Conservation (phyloP, 768 basidiomycete species). For the Lenzites betulinus region DNA sequence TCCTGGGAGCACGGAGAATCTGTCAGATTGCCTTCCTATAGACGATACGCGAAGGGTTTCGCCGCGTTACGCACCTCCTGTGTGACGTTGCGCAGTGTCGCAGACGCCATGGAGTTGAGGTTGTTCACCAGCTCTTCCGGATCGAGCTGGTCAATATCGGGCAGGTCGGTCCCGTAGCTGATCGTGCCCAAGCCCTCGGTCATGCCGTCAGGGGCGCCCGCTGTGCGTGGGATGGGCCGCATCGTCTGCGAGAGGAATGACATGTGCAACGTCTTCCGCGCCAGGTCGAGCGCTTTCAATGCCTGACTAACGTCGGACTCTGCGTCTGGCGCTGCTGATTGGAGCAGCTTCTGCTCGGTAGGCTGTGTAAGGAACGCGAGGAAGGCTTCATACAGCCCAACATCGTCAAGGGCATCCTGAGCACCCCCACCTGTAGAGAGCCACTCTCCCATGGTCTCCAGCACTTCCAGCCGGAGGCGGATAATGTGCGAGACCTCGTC, state of each 20-base stretch:
- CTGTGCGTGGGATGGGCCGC: constrained; percentile 45
- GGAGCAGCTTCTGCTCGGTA: constrained; percentile 50
- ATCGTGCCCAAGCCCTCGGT: neutral
- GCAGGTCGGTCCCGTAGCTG: constrained; percentile 27
- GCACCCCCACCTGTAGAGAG: constrained; percentile 71
- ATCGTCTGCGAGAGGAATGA: constrained; percentile 58
- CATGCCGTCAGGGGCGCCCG: constrained; percentile 4
- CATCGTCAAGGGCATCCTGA: constrained; percentile 77
- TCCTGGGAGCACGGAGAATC: constrained; percentile 49
- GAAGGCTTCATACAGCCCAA: constrained; percentile 59
- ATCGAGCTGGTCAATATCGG: constrained; percentile 31
- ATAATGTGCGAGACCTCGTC: constrained; percentile 52
- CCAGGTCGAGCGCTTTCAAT: constrained; percentile 39
- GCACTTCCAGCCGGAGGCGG: constrained; percentile 58
- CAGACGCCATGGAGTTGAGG: constrained; percentile 73
- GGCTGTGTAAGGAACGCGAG: constrained; percentile 59
- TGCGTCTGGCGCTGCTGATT: neutral
- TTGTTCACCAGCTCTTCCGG: constrained; percentile 69
- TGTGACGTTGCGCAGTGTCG: constrained; percentile 74
- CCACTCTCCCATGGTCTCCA: constrained; percentile 73
- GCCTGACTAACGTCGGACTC: constrained; percentile 15
- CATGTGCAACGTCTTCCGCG: constrained; percentile 42
- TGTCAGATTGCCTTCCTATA: constrained; percentile 6
- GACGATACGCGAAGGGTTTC: constrained; percentile 2
- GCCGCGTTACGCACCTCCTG: constrained; percentile 57